phyloP scores from a whole-genome alignment of 805 yeast genomes.

The Lipomyces sp. region DNA sequence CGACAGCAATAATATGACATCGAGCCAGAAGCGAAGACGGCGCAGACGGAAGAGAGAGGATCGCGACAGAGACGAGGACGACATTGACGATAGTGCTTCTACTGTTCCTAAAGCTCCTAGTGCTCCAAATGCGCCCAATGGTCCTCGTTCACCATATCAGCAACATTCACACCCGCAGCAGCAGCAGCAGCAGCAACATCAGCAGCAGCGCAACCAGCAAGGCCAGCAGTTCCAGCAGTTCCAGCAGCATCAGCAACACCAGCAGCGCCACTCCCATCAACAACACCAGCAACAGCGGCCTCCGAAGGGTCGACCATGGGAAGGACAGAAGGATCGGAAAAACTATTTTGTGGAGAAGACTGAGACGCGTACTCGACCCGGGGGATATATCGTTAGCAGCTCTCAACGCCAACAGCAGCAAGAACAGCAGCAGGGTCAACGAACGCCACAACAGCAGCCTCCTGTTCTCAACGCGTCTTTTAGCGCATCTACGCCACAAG shows the following conservation, averaged over 20 bases:
- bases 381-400: background rate
- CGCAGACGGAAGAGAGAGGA: slow-evolving; percentile 12
- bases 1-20: background rate
- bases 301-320: background rate
- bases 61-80: slow-evolving; percentile 8
- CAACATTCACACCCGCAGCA: slow-evolving; percentile 1
- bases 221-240: too few species aligned
- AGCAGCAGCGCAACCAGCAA: too few species aligned
- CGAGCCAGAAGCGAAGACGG: slow-evolving; percentile 19
- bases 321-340: background rate
- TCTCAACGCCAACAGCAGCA: too few species aligned
- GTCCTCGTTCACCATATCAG: background rate
- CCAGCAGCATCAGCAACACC: background rate
- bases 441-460: too few species aligned
- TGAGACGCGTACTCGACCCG: background rate
- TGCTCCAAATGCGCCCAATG: background rate
- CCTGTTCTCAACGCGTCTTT: too few species aligned
- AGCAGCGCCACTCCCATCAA: background rate
- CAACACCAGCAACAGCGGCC: background rate
- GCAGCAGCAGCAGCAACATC: slow-evolving; percentile 7
- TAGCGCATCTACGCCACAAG: too few species aligned
- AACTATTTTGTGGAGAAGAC: background rate
- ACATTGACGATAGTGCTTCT: background rate
- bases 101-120: too few species aligned
- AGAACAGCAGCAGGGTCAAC: too few species aligned